These are phyloP conservation scores for Aspergillus viridinutans DNA, from an alignment of 2,329 filamentous ascomycete species.

Conservation along the genomic window DNA sequence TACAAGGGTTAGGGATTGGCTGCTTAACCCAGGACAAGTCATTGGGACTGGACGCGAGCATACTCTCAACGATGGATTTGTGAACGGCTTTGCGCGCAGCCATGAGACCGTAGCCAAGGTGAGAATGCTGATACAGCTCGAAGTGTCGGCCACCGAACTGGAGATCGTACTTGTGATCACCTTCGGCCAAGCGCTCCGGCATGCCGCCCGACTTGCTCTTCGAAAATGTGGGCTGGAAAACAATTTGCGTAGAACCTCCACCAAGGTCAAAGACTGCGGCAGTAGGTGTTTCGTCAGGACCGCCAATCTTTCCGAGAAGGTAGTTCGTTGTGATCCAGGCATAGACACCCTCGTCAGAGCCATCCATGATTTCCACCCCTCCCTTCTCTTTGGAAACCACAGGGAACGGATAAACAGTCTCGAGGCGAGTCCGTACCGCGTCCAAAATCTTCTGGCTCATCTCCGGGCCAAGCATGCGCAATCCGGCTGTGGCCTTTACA, in stretches of 20 bases:
- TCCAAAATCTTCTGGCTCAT: conserved; percentile 79
- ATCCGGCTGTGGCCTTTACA: conserved; percentile 95
- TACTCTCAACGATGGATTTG: conserved; percentile 66
- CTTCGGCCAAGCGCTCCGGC: conserved; percentile 77
- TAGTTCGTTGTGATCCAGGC: conserved; percentile 99
- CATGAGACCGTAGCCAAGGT: conserved; percentile 96
- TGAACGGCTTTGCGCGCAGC: conserved; percentile 85
- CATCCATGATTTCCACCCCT: conserved; percentile 96
- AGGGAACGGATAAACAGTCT: conserved; percentile 89
- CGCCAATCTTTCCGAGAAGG: conserved; percentile 93
- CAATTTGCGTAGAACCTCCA: conserved; percentile 95
- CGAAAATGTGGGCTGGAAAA: conserved; percentile 94
- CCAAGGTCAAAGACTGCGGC: conserved; percentile 95
- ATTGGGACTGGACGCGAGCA: conserved; percentile 59
- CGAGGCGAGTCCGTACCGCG: conserved; percentile 76
- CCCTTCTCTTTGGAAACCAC: conserved; percentile 80
- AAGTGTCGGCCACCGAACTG: conserved; percentile 88
- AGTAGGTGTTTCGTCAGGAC: conserved; percentile 81
- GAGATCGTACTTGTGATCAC: conserved; percentile 93
- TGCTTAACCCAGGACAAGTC: conserved; percentile 65
- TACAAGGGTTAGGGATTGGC: conserved; percentile 78
- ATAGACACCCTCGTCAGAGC: conserved; percentile 93
- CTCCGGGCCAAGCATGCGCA: conserved; percentile 78
- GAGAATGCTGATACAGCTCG: conserved; percentile 94
- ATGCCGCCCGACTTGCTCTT: conserved; percentile 68